Evolutionary conservation across 2,329 filamentous ascomycete genomes (phyloP).

Genomic region (Colletotrichum phormii): DNA sequence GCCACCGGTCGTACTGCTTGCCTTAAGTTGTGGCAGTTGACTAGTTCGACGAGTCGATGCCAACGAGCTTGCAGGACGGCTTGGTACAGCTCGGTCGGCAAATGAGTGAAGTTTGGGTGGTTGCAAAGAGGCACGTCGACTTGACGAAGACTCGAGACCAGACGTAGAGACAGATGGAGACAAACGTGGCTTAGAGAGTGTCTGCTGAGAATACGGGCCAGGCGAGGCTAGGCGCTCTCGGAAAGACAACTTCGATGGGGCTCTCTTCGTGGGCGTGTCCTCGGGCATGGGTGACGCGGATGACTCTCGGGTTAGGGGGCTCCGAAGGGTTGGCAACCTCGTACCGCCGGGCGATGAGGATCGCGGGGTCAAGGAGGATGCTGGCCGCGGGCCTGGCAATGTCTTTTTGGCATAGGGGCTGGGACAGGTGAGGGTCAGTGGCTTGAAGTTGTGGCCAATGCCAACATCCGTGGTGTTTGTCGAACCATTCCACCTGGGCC

Average conservation of each 20-base stretch:
- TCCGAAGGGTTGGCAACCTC: conserved; percentile 62
- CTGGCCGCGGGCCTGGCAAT: conserved; percentile 53
- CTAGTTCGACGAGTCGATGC: conserved; percentile 63
- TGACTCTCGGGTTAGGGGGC: conserved; percentile 56
- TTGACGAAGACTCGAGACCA: conserved; percentile 46
- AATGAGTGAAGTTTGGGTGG: conserved; percentile 52
- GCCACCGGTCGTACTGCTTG: conserved; percentile 51
- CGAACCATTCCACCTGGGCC: conserved; percentile 80
- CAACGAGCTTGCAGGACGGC: conserved; percentile 68
- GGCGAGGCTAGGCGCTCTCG: conserved; percentile 64
- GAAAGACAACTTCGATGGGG: conserved; percentile 61
- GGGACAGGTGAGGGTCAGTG: conserved; percentile 69
- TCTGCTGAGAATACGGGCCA: conserved; percentile 60
- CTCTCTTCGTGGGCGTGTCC: conserved; percentile 57
- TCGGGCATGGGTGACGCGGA: conserved; percentile 62
- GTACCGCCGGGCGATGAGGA: conserved; percentile 53
- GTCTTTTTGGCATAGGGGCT: conserved; percentile 65
- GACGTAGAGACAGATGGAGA: conserved; percentile 57
- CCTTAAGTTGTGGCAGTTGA: conserved; percentile 62
- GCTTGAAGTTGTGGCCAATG: conserved; percentile 76
- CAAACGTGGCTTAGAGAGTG: conserved; percentile 57
- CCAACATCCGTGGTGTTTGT: conserved; percentile 73
- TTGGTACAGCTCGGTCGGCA: conserved; percentile 44
- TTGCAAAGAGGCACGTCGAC: conserved; percentile 66
- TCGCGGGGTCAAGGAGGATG: conserved; percentile 55